Percentiles rank a stretch among this genome's conserved stretches.
phyloP scores from a whole-genome alignment of 495 filamentous ascomycete genomes.

The Chaetomium fimeti region DNA sequence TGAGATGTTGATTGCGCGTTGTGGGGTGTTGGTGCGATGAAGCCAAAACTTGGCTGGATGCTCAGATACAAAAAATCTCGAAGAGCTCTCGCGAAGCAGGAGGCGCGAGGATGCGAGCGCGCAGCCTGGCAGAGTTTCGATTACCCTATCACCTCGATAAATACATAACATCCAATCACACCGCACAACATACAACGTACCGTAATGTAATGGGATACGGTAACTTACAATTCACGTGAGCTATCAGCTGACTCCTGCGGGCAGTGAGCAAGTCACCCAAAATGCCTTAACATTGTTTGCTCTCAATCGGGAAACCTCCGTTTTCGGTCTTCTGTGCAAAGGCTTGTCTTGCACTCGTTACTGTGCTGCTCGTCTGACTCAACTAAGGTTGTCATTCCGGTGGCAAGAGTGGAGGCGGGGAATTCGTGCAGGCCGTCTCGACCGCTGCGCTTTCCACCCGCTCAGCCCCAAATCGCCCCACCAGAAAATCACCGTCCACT shows the following conservation, averaged over 20 bases:
- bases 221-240: no score
- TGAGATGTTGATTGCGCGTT: slow-evolving; percentile 24
- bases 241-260: no score
- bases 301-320: no score
- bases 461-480: slow-evolving; percentile 40
- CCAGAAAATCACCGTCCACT: slow-evolving; percentile 40
- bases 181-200: background rate
- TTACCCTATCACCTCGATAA: slow-evolving; percentile 9
- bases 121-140: slow-evolving; percentile 9
- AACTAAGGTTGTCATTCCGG: no score
- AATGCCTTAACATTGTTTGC: no score
- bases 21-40: slow-evolving; percentile 23
- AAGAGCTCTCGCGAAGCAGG: slow-evolving; percentile 27
- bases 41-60: slow-evolving; percentile 32
- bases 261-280: no score
- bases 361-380: no score
- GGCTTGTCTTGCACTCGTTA: no score
- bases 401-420: no score
- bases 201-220: no score
- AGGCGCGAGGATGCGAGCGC: slow-evolving; percentile 29
- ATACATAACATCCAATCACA: background rate
- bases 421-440: no score
- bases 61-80: slow-evolving; percentile 32
- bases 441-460: slow-evolving; percentile 3
- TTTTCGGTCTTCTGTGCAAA: no score